Evolutionary conservation across 768 basidiomycete genomes (phyloP), one percentile per base, ranked within the genome.

Genomic region (Kwoniella sp.): DNA sequence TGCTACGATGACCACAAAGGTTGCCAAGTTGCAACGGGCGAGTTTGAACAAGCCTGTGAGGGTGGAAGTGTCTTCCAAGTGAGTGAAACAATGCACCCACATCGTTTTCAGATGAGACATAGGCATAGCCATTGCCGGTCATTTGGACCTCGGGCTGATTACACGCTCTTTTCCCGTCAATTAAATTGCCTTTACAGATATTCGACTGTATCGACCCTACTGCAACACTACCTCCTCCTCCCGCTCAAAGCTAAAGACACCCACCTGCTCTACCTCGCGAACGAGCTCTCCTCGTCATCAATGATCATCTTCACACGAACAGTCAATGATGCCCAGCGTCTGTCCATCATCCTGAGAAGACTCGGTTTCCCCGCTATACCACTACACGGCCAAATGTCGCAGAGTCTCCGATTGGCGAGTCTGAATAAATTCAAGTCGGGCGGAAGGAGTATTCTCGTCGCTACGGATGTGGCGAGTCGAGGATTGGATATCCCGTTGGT

Each of bases 1-100:
- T 13, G 96, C 95, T 5, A 98, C 95, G 23, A 98, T 99, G 95
- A 95, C 96, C 12, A 93, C 92, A 15, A 98, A 97, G 82, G 93
- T 99, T 2, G 92, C 91, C 12, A 97, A 97, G 81, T 84, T 99
- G 12, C 95, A 98, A 79, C 83, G 95, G 58, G 94, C 96, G 31
- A 93, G 92, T 84, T 83, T 98, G 76, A 86, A 87, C 31, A 93
- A 95, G 76, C 96, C 96, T n/a, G 87, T 94, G 26, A 86, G 90
- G 70, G 88, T 98, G 1, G 94, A 98, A 80, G 92, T 97, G 1
- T 90, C 91, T 7, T 86, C 90, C 75, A 97, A 95, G 93, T 93
- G 81, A 72, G 89, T 79, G n/a, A n/a, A n/a, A n/a, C n/a, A n/a
- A n/a, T n/a, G n/a, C 28, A 5, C 13, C 29, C 1, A 7, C 54